Conservation (phyloP, 164 flowering plant species). For the Chloranthus sessilifolius region DNA sequence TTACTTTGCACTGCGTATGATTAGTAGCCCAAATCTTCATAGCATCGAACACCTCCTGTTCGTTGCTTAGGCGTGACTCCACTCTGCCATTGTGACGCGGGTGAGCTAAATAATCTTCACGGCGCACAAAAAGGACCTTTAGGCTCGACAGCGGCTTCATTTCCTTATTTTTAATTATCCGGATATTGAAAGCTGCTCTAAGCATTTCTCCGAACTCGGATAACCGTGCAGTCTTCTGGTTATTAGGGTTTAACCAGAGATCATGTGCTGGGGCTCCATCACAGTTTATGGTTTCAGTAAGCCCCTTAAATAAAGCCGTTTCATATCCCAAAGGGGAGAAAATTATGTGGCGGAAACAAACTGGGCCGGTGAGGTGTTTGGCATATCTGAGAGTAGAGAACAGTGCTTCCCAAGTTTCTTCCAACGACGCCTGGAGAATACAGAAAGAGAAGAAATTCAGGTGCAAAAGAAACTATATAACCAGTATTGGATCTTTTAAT, state of each 20-base stretch:
- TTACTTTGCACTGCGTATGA: conserved; percentile 43
- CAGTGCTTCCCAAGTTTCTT: conserved; percentile 85
- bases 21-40: conserved; percentile 51
- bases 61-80: conserved; percentile 85
- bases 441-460: neutral
- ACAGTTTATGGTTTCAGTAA: conserved; percentile 57
- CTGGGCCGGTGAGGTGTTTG: conserved; percentile 66
- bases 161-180: conserved; percentile 32
- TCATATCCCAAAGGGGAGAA: conserved; percentile 90
- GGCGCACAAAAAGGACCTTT: conserved; percentile 79
- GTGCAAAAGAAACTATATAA: neutral
- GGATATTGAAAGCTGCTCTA: conserved; percentile 72
- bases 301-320: conserved; percentile 76
- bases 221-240: conserved; percentile 64
- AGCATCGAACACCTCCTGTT: conserved; percentile 77
- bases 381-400: conserved; percentile 87
- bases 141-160: conserved; percentile 32
- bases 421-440: conserved; percentile 62
- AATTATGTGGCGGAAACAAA: conserved; percentile 88
- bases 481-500: too few relatives aligned
- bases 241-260: conserved; percentile 66
- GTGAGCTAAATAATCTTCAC: conserved; percentile 96
- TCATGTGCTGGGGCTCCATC: conserved; percentile 63
- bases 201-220: conserved; percentile 99
- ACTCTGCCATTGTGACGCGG: conserved; percentile 89